A percentile compares a stretch with the other conserved stretches of the same genome.
Evolutionary conservation across 306 rosid genomes (phyloP).

Genomic region (Cucumis hystrix): DNA sequence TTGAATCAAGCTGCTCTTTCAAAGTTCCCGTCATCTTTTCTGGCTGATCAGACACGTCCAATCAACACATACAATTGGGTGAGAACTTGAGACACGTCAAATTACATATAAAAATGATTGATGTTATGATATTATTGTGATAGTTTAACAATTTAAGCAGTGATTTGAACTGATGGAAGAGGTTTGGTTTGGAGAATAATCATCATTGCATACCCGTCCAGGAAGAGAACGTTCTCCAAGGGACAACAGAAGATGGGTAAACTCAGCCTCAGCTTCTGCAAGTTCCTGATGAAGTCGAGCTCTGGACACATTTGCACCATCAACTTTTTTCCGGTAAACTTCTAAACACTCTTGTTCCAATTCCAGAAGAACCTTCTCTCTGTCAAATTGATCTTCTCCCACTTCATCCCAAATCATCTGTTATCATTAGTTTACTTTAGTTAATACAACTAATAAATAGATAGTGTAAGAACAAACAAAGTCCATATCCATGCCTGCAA

Average conservation of each 20-base stretch:
- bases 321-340: slow-evolving; percentile 76
- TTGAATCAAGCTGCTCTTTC: slow-evolving; percentile 88
- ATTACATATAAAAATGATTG: neutral
- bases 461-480: slow-evolving; percentile 3
- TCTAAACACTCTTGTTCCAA: slow-evolving; percentile 88
- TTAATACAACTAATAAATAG: neutral
- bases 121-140: neutral
- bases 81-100: neutral
- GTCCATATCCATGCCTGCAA: slow-evolving; percentile 51
- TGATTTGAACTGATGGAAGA: neutral
- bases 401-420: slow-evolving; percentile 98
- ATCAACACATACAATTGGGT: slow-evolving; percentile 11
- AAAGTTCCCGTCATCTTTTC: slow-evolving; percentile 76
- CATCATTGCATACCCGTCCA: slow-evolving; percentile 53
- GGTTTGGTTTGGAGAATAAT: neutral
- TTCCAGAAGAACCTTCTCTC: slow-evolving; percentile 78
- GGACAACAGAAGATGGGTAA: slow-evolving; percentile 85
- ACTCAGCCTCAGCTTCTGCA: slow-evolving; percentile 95
- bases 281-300: slow-evolving; percentile 87
- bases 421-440: slow-evolving; percentile 9
- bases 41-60: slow-evolving; percentile 45
- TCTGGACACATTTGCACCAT: slow-evolving; percentile 69
- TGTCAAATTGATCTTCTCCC: slow-evolving; percentile 79
- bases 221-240: slow-evolving; percentile 93
- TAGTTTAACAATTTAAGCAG: neutral